Percentiles rank a stretch among this genome's conserved stretches.
These are phyloP conservation scores for Trichoderma cornu-damae DNA, from an alignment of 2,329 filamentous ascomycete genomes.

Conservation along the genomic window DNA sequence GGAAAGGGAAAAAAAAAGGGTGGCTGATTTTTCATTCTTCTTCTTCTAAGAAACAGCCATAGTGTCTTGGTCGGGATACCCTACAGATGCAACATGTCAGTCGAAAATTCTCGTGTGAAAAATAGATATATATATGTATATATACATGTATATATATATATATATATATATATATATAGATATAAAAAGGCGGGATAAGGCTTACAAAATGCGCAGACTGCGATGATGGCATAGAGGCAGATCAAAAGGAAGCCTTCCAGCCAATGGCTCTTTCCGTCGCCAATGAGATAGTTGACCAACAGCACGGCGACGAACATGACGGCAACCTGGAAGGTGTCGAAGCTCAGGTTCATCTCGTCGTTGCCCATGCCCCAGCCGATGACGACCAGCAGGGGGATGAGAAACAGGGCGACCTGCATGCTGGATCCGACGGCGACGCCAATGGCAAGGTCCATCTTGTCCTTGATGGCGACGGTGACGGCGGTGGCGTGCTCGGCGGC, in stretches of 20 bases:
- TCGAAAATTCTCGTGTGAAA: neutral
- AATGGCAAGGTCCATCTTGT: conserved; percentile 80
- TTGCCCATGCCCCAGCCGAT: conserved; percentile 70
- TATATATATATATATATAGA: too few relatives aligned
- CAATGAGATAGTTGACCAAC: conserved; percentile 79
- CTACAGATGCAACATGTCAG: neutral
- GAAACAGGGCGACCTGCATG: conserved; percentile 75
- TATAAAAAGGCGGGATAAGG: too few relatives aligned
- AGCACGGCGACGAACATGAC: conserved; percentile 78
- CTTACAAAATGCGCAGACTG: conserved; percentile 60
- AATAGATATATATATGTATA: too few relatives aligned
- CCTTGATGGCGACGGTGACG: conserved; percentile 73
- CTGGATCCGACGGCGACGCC: conserved; percentile 74
- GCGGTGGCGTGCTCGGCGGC: conserved; percentile 78
- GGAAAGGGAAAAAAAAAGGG: neutral
- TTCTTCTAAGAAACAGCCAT: neutral
- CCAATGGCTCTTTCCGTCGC: conserved; percentile 78
- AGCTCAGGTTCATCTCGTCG: conserved; percentile 73
- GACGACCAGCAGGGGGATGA: conserved; percentile 71
- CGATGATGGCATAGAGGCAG: conserved; percentile 75
- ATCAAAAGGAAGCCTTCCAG: conserved; percentile 72
- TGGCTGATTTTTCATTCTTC: neutral
- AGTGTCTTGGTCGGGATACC: conserved; percentile 18
- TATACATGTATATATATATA: too few relatives aligned
- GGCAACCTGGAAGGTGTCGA: conserved; percentile 85